Percentiles rank a stretch among this genome's conserved stretches.
phyloP scores from a whole-genome alignment of 495 filamentous ascomycete species.

The Lepidopterella palustris region DNA sequence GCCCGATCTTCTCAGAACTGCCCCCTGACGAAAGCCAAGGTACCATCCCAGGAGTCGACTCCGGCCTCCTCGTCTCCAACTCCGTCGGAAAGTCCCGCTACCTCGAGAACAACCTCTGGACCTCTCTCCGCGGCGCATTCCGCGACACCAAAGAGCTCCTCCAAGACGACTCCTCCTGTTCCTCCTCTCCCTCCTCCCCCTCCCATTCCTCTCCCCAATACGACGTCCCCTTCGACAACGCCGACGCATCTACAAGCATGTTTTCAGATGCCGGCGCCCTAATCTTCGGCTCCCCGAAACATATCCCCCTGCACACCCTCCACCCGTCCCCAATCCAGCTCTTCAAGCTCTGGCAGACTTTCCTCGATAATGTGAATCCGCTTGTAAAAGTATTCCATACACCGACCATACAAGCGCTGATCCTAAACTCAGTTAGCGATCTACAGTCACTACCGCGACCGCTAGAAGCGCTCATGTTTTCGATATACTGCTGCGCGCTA shows the following conservation, averaged over 20 bases:
- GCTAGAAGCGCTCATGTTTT: slow-evolving; percentile 40
- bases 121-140: slow-evolving; percentile 18
- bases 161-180: too few species aligned
- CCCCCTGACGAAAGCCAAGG: too few species aligned
- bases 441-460: slow-evolving; percentile 42
- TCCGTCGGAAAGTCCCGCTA: slow-evolving; percentile 17
- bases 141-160: slow-evolving; percentile 18
- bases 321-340: slow-evolving; percentile 28
- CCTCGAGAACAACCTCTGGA: slow-evolving; percentile 24
- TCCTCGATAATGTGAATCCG: slow-evolving; percentile 47
- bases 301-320: slow-evolving; percentile 7
- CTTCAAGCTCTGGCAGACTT: slow-evolving; percentile 56
- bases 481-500: slow-evolving; percentile 49
- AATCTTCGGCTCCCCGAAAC: slow-evolving; percentile 5
- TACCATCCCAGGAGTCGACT: neutral
- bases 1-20: too few species aligned
- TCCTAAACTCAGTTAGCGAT: slow-evolving; percentile 41
- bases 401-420: slow-evolving; percentile 51
- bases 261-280: slow-evolving; percentile 5
- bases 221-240: neutral
- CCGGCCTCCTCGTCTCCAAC: slow-evolving; percentile 6
- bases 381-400: slow-evolving; percentile 65
- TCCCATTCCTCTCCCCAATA: too few species aligned
- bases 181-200: too few species aligned
- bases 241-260: neutral